Evolutionary conservation across 495 filamentous ascomycete species (phyloP), one percentile per base, ranked within the genome.

Genomic region (Physcia stellaris): DNA sequence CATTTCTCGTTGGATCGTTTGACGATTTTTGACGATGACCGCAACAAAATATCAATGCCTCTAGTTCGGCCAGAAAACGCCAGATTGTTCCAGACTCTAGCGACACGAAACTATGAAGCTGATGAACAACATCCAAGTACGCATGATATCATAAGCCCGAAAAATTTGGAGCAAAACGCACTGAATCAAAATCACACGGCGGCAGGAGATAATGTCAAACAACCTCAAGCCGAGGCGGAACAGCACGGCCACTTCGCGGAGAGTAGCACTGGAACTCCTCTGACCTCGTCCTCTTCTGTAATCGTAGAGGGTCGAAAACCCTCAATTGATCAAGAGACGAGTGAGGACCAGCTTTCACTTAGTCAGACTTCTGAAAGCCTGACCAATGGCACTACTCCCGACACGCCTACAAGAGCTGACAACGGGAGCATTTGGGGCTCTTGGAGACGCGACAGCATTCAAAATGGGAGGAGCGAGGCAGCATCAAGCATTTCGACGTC

Each of bases 11-110:
- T 86, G 41, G 93, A 93, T 46, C 75, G 77, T 41, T 70, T 98
- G 54, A 79, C 81, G 1, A 67, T 96, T 31, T 84, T 86, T 45
- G 83, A 88, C 50, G 81, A 87, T 50, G 82, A 88, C 21, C 70
- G 81, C 27, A 83, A 82, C 54, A 92, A 90, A 46, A 60, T 98
- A n/a, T 86, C 79, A 15, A 77, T 98, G 16, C 90, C 88, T 19
- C 78, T 98, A 42, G 86, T 92, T 33, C 75, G 88, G 28, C 92
- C 90, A n/a, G 88, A 95, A 55, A 77, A 86, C 43, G 85, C 93
- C 37, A 63, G 61, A 6, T 60, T 74, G 2, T 95, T 90, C 65
- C 90, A 80, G 41, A 70, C 70, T 44, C 62, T 96, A 17, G 75
- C 61, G 48, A 84, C 80, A 6, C 62, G 60, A 32, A 70, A 69